These are phyloP conservation scores for Calonectria pauciramosa DNA, from an alignment of 2,329 filamentous ascomycete genomes.

Conservation along the genomic window DNA sequence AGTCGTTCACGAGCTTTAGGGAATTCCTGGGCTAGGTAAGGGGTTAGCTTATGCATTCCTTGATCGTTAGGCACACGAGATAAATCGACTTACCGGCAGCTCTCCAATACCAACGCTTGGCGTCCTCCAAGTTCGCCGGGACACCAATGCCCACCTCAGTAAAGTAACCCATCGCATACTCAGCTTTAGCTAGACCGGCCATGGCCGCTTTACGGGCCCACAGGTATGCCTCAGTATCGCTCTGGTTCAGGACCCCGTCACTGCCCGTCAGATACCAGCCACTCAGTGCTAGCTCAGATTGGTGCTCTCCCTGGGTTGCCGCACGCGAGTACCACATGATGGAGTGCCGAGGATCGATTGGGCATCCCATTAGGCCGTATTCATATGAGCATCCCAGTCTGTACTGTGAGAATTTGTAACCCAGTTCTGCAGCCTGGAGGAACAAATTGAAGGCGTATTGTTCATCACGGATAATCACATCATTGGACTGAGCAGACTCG, in stretches of 20 bases:
- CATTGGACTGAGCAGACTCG: constrained; percentile 74
- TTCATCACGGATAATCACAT: constrained; percentile 85
- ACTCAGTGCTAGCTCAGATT: constrained; percentile 86
- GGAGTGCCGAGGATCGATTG: constrained; percentile 84
- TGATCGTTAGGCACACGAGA: neutral
- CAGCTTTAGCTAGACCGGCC: constrained; percentile 90
- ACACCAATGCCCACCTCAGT: constrained; percentile 95
- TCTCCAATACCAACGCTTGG: constrained; percentile 98
- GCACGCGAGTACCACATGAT: constrained; percentile 96
- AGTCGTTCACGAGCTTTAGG: constrained; percentile 92
- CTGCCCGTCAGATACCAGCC: constrained; percentile 97
- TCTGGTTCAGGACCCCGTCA: constrained; percentile 89
- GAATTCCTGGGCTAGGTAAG: constrained; percentile 84
- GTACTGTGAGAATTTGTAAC: constrained; percentile 96
- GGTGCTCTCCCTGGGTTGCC: constrained; percentile 93
- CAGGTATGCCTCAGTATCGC: constrained; percentile 94
- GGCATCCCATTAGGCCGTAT: constrained; percentile 86
- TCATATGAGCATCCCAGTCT: constrained; percentile 90
- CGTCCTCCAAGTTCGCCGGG: constrained; percentile 89
- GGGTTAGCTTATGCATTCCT: constrained; percentile 44
- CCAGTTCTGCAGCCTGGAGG: constrained; percentile 85
- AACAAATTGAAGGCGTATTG: constrained; percentile 85
- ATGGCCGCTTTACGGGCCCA: constrained; percentile 96
- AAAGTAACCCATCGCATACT: constrained; percentile 98
- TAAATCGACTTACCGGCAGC: constrained; percentile 83